Percentiles rank a stretch among this genome's conserved stretches.
Evolutionary conservation across 306 rosid genomes (phyloP).

Genomic region (Echinosophora koreensis): DNA sequence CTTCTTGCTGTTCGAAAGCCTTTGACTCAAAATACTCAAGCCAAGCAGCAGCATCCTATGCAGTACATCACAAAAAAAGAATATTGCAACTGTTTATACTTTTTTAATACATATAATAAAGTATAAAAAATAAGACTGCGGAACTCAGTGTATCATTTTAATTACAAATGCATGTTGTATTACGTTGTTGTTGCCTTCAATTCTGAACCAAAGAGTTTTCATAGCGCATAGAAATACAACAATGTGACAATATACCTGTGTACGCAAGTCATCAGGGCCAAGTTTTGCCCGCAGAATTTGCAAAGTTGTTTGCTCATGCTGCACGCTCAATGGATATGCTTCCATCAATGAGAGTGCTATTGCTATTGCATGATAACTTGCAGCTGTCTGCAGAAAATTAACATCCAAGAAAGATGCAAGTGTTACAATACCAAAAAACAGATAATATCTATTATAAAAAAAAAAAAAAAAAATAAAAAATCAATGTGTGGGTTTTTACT

Average conservation of each 20-base stretch:
- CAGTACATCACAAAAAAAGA: constrained; percentile 31
- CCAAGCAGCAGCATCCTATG: constrained; percentile 99
- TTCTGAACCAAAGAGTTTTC: constrained; percentile 14
- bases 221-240: constrained; percentile 4
- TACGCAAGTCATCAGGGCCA: constrained; percentile 96
- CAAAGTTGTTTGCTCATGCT: constrained; percentile 98
- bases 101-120: background rate
- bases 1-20: constrained; percentile 99
- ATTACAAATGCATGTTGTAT: constrained; percentile 1
- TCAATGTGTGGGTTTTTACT: constrained; percentile 22
- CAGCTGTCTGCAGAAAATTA: constrained; percentile 84
- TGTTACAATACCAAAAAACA: constrained; percentile 19
- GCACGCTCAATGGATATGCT: constrained; percentile 97
- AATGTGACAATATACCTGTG: constrained; percentile 73
- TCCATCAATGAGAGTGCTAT: constrained; percentile 98
- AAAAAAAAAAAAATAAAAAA: constrained; percentile 18
- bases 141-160: background rate
- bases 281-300: constrained; percentile 94
- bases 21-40: constrained; percentile 99
- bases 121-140: background rate
- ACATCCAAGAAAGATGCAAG: constrained; percentile 45
- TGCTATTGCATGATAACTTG: constrained; percentile 99
- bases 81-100: background rate
- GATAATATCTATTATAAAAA: background rate
- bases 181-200: constrained; percentile 21